Evolutionary conservation across 805 yeast genomes (phyloP).

Genomic region (Jamesozyma lodderae): DNA sequence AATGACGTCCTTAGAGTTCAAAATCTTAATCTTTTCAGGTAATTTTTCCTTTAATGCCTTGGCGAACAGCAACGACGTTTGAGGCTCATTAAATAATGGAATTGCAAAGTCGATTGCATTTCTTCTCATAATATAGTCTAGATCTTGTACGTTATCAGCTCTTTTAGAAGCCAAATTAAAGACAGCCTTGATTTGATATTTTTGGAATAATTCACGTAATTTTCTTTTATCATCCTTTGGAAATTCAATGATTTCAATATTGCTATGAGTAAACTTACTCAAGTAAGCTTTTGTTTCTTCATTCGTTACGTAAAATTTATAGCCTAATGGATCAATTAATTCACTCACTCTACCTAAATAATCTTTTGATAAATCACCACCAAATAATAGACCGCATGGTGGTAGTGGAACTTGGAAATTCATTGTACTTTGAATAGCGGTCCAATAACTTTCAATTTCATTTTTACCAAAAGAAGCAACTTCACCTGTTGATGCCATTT

Average conservation of each 20-base stretch:
- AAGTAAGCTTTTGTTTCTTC: conserved; percentile 65
- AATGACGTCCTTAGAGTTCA: conserved; percentile 41
- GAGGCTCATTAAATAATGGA: conserved; percentile 94
- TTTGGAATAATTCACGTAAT: conserved; percentile 86
- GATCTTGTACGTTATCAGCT: conserved; percentile 76
- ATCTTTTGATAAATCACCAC: conserved; percentile 78
- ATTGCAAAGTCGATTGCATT: conserved; percentile 97
- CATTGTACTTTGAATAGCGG: conserved; percentile 93
- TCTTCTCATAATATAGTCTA: conserved; percentile 97
- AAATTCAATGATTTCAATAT: conserved; percentile 64
- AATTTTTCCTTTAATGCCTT: conserved; percentile 68
- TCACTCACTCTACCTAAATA: conserved; percentile 67
- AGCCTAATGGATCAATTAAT: conserved; percentile 58
- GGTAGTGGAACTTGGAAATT: conserved; percentile 92
- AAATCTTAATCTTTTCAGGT: conserved; percentile 37
- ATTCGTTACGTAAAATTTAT: conserved; percentile 72
- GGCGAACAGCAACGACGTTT: conserved; percentile 82
- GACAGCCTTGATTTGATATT: conserved; percentile 75
- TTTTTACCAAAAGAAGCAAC: conserved; percentile 92
- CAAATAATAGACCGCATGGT: conserved; percentile 81
- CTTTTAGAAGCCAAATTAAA: conserved; percentile 86
- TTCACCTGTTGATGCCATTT: conserved; percentile 99
- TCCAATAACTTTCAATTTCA: conserved; percentile 90
- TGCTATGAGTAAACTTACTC: conserved; percentile 34
- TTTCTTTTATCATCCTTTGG: conserved; percentile 91